These are phyloP conservation scores for Terfezia claveryi DNA, from an alignment of 495 filamentous ascomycete genomes.

Conservation along the genomic window DNA sequence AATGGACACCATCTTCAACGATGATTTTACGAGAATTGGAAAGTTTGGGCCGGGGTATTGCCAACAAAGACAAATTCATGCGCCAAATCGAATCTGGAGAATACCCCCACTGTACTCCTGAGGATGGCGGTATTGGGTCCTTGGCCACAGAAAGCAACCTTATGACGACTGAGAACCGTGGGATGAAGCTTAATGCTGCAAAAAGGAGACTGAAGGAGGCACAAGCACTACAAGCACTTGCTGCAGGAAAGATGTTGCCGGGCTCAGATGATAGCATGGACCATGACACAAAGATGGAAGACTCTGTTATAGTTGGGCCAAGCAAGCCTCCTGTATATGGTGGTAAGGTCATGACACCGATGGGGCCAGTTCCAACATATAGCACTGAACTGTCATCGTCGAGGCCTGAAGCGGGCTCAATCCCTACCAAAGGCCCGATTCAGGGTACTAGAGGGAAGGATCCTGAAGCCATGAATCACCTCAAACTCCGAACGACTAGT, in stretches of 20 bases:
- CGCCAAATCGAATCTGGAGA: constrained; percentile 13
- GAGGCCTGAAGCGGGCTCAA: not conserved
- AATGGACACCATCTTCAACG: constrained; percentile 85
- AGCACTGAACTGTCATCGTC: too few relatives aligned
- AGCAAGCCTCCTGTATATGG: too few relatives aligned
- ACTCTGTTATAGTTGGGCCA: not conserved
- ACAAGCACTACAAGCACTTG: not conserved
- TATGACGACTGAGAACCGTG: constrained; percentile 17
- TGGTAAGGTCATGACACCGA: too few relatives aligned
- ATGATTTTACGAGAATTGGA: constrained; percentile 86
- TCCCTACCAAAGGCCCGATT: too few relatives aligned
- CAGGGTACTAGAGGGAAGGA: not conserved
- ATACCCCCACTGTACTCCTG: constrained; percentile 12
- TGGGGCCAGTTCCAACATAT: too few relatives aligned
- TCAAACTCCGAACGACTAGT: not conserved
- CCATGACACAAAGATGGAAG: not conserved
- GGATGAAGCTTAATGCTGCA: constrained; percentile 17
- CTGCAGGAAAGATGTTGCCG: not conserved
- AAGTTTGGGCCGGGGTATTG: constrained; percentile 44
- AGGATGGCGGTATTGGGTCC: constrained; percentile 18
- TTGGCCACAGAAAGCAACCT: constrained; percentile 15
- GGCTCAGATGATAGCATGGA: not conserved
- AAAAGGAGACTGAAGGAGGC: constrained; percentile 3
- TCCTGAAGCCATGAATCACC: not conserved
- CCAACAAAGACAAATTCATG: constrained; percentile 15